phyloP scores from a whole-genome alignment of 2,329 filamentous ascomycete genomes.

The Colletotrichum godetiae region DNA sequence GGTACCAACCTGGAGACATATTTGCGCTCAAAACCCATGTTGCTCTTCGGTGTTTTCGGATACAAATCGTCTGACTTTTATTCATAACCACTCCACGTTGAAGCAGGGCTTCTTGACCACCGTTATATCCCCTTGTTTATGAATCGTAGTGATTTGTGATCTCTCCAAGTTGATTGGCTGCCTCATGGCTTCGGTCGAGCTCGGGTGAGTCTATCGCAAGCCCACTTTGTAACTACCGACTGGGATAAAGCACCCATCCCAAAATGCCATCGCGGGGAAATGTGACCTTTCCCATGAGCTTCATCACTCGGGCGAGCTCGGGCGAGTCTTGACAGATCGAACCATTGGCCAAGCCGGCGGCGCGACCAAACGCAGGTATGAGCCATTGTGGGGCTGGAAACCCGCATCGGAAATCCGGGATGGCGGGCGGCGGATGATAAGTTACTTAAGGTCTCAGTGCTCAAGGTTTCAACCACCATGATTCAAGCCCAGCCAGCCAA shows the following conservation, averaged over 20 bases:
- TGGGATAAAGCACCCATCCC: not conserved
- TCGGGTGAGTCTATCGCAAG: slow-evolving; percentile 46
- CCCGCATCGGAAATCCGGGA: not conserved
- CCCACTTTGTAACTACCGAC: slow-evolving; percentile 50
- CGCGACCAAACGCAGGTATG: not conserved
- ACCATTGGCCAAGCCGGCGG: too few species aligned
- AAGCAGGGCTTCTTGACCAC: slow-evolving; percentile 47
- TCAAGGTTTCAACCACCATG: not conserved
- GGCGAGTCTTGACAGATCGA: not conserved
- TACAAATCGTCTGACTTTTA: not conserved
- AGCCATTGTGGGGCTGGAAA: not conserved
- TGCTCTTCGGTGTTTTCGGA: too few species aligned
- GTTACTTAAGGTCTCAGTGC: not conserved
- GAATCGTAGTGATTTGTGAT: slow-evolving; percentile 15
- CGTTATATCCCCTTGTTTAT: not conserved
- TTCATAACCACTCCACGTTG: not conserved
- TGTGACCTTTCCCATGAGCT: not conserved
- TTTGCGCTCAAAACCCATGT: slow-evolving; percentile 27
- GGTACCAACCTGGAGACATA: slow-evolving; percentile 28
- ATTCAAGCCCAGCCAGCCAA: not conserved
- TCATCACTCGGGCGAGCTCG: slow-evolving; percentile 22
- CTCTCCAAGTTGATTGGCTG: not conserved
- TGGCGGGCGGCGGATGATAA: not conserved
- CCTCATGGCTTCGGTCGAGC: slow-evolving; percentile 10
- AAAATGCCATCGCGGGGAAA: not conserved